Conservation (phyloP, 495 filamentous ascomycete genomes). For the Penicillium riverlandense region DNA sequence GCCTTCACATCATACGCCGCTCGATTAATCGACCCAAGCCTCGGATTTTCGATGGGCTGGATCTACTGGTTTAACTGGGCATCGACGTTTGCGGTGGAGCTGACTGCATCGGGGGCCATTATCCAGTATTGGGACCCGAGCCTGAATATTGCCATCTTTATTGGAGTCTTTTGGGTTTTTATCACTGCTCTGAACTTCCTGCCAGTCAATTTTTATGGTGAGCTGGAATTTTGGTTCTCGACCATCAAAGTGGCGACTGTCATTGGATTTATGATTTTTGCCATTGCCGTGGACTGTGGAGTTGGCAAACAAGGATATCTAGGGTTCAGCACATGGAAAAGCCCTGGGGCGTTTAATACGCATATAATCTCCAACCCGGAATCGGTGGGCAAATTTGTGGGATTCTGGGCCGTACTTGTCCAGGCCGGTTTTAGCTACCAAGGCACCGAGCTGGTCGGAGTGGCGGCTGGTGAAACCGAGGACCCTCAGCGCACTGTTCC, state of each 20-base stretch:
- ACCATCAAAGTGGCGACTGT: conserved; percentile 52
- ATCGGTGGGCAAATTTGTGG: conserved; percentile 38
- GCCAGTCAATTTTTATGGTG: conserved; percentile 41
- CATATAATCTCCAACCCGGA: conserved; percentile 52
- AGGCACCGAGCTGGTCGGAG: conserved; percentile 59
- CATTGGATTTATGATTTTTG: conserved; percentile 50
- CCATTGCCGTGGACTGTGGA: conserved; percentile 52
- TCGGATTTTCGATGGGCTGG: conserved; percentile 71
- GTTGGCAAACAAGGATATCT: conserved; percentile 48
- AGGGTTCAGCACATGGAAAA: conserved; percentile 54
- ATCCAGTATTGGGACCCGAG: conserved; percentile 60
- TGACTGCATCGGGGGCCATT: conserved; percentile 59
- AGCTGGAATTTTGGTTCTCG: conserved; percentile 58
- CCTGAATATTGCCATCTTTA: conserved; percentile 56
- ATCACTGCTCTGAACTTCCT: conserved; percentile 57
- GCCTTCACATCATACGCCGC: conserved; percentile 64
- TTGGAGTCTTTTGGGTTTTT: conserved; percentile 58
- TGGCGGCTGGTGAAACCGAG: conserved; percentile 60
- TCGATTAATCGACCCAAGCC: conserved; percentile 57
- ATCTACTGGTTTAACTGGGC: conserved; percentile 52
- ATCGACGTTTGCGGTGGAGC: conserved; percentile 61
- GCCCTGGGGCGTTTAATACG: conserved; percentile 54
- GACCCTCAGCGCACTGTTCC: conserved; percentile 58
- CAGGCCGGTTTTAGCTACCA: conserved; percentile 59
- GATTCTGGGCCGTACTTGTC: conserved; percentile 33